Base-by-base conservation (phyloP, 164 flowering plant species). In the Nymphaea thermarum region DNA sequence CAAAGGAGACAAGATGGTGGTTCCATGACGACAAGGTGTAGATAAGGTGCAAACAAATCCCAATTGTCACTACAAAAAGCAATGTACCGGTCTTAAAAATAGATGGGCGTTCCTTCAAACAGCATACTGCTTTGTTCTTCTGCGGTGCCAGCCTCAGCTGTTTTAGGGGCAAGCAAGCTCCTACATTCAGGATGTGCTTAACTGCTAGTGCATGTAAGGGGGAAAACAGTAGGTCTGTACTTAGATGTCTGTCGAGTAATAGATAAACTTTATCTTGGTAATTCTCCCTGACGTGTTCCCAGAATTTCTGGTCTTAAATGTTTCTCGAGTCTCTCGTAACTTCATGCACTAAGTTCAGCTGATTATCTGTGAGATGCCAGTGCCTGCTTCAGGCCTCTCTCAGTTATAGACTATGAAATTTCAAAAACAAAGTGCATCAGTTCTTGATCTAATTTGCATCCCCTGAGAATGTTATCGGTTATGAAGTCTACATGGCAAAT, bases 1-100 rank as follows among this genome's bases (percentile, higher is more conserved):
- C 85, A 2, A 84, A 84, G 79, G 86, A 82, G 77, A 84, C 88
- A 4, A 80, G 86, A 73, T 84, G 88, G 88, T 84, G 86, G 88
- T 84, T 84, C 74, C 88, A 84, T 69, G 88, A 84, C 42, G 88
- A 84, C 68, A 79, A 76, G 71, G 81, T 79, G 67, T 88, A 82
- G 75, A 72, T 53, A 65, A 55, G 7, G 64, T 53, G 25, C 57
- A 15, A 51, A 3, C 57, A 51, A 8, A 8, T 8, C 57, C 14
- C 57, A 51, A 51, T 15, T 15, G 57, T 51, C 0, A 51, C 12
- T 51, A 10, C 14, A 51, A 8, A 51, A 51, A 15, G 12, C 36
- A 25, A 25, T 51, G 8, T 51, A 51, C 15, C 12, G 14, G 57
- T 51, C 57, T 15, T 51, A 51, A 15, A 51, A 51, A 25, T 51